Evolutionary conservation across 1,139 yeast species (phyloP).

Genomic region (Sugiyamaella novakii): DNA sequence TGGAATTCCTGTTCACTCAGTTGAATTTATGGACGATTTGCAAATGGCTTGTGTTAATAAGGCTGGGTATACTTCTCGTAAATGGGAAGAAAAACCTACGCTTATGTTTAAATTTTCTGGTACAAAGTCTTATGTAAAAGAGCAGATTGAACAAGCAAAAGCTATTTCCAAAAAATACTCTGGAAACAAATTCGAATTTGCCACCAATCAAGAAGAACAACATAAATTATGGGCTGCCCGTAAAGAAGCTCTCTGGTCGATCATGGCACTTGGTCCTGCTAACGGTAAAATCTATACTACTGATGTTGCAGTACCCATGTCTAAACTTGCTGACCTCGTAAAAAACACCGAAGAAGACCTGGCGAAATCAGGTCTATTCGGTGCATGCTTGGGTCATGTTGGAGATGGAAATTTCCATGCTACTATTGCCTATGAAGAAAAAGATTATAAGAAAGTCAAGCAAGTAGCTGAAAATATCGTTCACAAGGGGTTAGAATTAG

Average conservation of each 20-base stretch:
- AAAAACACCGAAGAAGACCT: constrained; percentile 60
- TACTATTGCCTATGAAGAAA: constrained; percentile 78
- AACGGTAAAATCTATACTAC: constrained; percentile 59
- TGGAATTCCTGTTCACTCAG: constrained; percentile 69
- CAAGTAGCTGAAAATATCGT: constrained; percentile 70
- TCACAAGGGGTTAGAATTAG: constrained; percentile 62
- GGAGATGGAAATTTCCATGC: constrained; percentile 94
- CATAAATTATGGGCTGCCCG: constrained; percentile 66
- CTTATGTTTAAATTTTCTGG: constrained; percentile 81
- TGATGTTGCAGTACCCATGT: constrained; percentile 86
- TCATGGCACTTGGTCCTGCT: constrained; percentile 64
- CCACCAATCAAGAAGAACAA: constrained; percentile 56
- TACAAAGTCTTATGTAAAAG: constrained; percentile 53
- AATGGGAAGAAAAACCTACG: constrained; percentile 78
- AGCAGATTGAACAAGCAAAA: constrained; percentile 58
- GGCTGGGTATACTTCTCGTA: constrained; percentile 60
- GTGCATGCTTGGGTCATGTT: constrained; percentile 76
- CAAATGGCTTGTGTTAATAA: constrained; percentile 69
- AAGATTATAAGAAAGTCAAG: constrained; percentile 62
- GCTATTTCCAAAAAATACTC: constrained; percentile 55
- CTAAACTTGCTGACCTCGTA: constrained; percentile 63
- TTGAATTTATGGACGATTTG: constrained; percentile 65
- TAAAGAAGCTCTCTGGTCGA: constrained; percentile 67
- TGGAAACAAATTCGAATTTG: constrained; percentile 54
- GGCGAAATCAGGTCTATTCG: constrained; percentile 54